These are phyloP conservation scores for Miscanthus lutarioriparius DNA, from an alignment of 176 grass and related monocot genomes.

Conservation along the genomic window DNA sequence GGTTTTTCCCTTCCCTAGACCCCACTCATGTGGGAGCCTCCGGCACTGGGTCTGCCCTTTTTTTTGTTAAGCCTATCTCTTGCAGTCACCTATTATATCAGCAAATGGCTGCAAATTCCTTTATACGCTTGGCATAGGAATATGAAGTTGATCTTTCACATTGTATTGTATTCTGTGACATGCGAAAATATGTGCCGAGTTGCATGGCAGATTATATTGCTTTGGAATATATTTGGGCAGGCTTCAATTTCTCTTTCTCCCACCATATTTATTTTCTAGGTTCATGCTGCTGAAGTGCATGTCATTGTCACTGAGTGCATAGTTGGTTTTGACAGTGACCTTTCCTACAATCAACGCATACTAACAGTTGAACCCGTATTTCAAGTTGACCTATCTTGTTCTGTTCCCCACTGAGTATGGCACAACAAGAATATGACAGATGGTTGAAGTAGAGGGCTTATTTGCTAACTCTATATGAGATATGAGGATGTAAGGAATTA, in stretches of 20 bases:
- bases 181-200: no score
- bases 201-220: no score
- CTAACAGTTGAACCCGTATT: slow-evolving; percentile 26
- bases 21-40: no score
- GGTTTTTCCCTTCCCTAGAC: no score
- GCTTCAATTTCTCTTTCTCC: not conserved
- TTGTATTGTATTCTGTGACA: no score
- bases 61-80: slow-evolving; percentile 15
- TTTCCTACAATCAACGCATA: slow-evolving; percentile 29
- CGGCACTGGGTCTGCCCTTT: no score
- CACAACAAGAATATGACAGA: not conserved
- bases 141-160: not conserved
- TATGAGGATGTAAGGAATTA: no score
- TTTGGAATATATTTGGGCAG: not conserved
- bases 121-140: not conserved
- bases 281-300: not conserved
- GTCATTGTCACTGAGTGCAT: not conserved
- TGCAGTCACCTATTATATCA: not conserved
- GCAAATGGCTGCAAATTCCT: not conserved
- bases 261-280: not conserved
- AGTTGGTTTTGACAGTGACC: slow-evolving; percentile 16
- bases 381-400: slow-evolving; percentile 35
- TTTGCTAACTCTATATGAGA: no score
- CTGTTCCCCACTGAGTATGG: slow-evolving; percentile 22
- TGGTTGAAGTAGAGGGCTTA: not conserved